Evolutionary conservation across 2,329 filamentous ascomycete genomes (phyloP).

Genomic region (Talaromyces verruculosus): DNA sequence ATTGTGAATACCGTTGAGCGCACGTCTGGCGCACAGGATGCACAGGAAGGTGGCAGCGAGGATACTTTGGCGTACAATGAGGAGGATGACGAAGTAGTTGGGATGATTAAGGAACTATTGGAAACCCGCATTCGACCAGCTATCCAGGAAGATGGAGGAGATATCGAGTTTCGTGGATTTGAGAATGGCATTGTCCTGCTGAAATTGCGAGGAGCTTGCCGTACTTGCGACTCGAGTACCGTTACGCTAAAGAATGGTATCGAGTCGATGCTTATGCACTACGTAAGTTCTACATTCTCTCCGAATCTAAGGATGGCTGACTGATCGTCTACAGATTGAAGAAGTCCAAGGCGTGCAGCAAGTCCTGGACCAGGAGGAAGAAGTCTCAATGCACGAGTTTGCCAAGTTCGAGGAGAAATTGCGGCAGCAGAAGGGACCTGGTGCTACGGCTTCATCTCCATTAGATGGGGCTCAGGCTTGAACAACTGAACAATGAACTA

Average conservation of each 20-base stretch:
- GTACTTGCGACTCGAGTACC: slow-evolving; percentile 95
- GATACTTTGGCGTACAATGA: slow-evolving; percentile 82
- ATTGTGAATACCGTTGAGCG: slow-evolving; percentile 72
- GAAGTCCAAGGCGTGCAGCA: slow-evolving; percentile 92
- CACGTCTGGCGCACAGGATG: slow-evolving; percentile 49
- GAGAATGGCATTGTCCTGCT: slow-evolving; percentile 78
- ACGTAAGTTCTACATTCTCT: slow-evolving; percentile 57
- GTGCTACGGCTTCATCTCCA: slow-evolving; percentile 51
- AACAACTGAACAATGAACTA: neutral
- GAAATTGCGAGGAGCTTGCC: slow-evolving; percentile 87
- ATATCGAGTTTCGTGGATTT: slow-evolving; percentile 94
- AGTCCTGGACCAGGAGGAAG: slow-evolving; percentile 87
- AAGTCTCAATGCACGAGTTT: slow-evolving; percentile 82
- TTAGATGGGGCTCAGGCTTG: slow-evolving; percentile 51
- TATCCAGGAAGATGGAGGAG: slow-evolving; percentile 96
- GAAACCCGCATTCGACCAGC: slow-evolving; percentile 93
- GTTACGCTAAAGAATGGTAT: slow-evolving; percentile 97
- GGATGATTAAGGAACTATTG: slow-evolving; percentile 97
- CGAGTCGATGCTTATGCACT: slow-evolving; percentile 97
- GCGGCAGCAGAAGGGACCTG: slow-evolving; percentile 56
- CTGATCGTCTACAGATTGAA: slow-evolving; percentile 67
- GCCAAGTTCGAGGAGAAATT: slow-evolving; percentile 91
- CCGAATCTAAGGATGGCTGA: neutral
- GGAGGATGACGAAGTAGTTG: slow-evolving; percentile 88
- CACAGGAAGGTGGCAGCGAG: slow-evolving; percentile 52